phyloP scores from a whole-genome alignment of 768 basidiomycete genomes.

The Kwoniella sp. region DNA sequence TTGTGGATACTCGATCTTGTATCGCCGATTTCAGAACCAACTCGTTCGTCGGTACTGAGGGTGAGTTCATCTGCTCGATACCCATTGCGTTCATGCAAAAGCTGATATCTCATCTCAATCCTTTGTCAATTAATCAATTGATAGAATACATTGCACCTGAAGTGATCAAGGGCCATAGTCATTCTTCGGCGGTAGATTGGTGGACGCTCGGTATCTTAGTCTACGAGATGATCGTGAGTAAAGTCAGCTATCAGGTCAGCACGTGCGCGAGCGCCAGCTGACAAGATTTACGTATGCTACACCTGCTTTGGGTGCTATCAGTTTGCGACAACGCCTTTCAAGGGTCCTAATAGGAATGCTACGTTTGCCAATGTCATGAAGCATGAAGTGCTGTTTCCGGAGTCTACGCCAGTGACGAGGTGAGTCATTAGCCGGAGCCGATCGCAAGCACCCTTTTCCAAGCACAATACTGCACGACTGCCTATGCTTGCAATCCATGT shows the following conservation, averaged over 20 bases:
- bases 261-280: too few relatives aligned
- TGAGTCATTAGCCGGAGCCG: too few relatives aligned
- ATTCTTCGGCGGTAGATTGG: slow-evolving; percentile 99
- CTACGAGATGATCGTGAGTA: slow-evolving; percentile 74
- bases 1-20: slow-evolving; percentile 96
- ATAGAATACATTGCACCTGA: slow-evolving; percentile 99
- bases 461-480: too few relatives aligned
- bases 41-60: slow-evolving; percentile 99
- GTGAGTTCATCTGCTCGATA: slow-evolving; percentile 58
- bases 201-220: slow-evolving; percentile 98
- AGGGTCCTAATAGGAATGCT: slow-evolving; percentile 88
- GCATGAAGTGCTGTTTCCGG: slow-evolving; percentile 81
- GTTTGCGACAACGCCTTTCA: slow-evolving; percentile 99
- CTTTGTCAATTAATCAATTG: slow-evolving; percentile 1
- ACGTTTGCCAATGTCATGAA: slow-evolving; percentile 95
- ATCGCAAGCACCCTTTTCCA: too few relatives aligned
- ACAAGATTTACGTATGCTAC: too few relatives aligned
- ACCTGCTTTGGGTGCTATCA: too few relatives aligned
- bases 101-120: too few relatives aligned
- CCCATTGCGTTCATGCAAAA: neutral
- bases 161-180: slow-evolving; percentile 93
- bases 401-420: slow-evolving; percentile 75
- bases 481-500: too few relatives aligned
- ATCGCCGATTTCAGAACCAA: slow-evolving; percentile 97
- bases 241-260: neutral